phyloP scores from a whole-genome alignment of 345 rosid genomes.

The Iberis pinnata region DNA sequence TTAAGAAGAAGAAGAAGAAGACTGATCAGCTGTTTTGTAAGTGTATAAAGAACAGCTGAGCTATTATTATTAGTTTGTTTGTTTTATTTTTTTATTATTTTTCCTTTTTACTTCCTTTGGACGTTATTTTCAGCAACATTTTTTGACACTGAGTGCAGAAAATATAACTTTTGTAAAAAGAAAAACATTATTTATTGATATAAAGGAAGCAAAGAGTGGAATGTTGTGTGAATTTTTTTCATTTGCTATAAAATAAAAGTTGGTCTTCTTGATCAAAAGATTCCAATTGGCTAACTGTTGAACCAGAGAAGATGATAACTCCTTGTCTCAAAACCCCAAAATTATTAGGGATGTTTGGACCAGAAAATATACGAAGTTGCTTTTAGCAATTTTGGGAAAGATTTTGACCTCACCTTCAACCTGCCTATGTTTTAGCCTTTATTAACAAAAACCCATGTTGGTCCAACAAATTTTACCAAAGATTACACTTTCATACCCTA shows the following conservation, averaged over 20 bases:
- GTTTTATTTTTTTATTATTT: conserved; percentile 12
- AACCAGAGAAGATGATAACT: conserved; percentile 27
- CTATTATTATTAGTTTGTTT: conserved; percentile 35
- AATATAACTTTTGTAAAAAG: conserved; percentile 37
- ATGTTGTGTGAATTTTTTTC: conserved; percentile 16
- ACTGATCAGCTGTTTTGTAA: conserved; percentile 61
- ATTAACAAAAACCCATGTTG: too few relatives aligned
- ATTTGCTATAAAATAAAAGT: neutral
- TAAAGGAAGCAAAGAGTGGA: conserved; percentile 29
- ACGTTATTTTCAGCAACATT: conserved; percentile 25
- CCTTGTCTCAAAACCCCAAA: conserved; percentile 21
- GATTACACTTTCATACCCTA: too few relatives aligned
- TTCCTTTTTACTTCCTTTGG: conserved; percentile 20
- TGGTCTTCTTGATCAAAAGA: conserved; percentile 21
- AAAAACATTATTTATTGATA: conserved; percentile 40
- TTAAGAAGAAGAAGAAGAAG: conserved; percentile 23
- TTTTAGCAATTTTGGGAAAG: conserved; percentile 18
- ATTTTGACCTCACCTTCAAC: conserved; percentile 23
- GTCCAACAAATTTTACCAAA: too few relatives aligned
- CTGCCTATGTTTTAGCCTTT: conserved; percentile 18
- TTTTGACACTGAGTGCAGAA: conserved; percentile 34
- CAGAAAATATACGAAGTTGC: neutral
- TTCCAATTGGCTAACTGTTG: conserved; percentile 19
- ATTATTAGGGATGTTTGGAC: conserved; percentile 22
- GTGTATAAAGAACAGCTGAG: conserved; percentile 73